Conservation (phyloP, 352 stramenopile genomes). For the Phytophthora lateralis region DNA sequence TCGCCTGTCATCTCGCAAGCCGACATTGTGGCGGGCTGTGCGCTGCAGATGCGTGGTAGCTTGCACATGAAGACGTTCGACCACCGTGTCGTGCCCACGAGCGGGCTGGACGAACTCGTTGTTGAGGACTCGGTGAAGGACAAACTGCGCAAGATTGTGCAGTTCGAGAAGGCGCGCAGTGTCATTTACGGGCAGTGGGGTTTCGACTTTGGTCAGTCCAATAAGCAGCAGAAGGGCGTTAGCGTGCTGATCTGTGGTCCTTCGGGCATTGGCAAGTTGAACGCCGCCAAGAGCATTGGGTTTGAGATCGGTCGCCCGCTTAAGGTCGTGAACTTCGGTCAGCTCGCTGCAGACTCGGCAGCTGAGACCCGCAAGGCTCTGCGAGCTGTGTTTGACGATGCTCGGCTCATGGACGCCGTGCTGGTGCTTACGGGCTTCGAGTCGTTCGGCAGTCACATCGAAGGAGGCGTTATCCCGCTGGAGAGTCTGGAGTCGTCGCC, state of each 20-base stretch:
- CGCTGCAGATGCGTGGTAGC: slow-evolving; percentile 87
- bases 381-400: slow-evolving; percentile 85
- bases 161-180: slow-evolving; percentile 85
- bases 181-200: slow-evolving; percentile 89
- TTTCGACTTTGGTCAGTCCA: slow-evolving; percentile 81
- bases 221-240: slow-evolving; percentile 86
- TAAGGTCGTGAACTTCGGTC: slow-evolving; percentile 82
- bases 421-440: slow-evolving; percentile 89
- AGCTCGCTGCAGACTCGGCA: slow-evolving; percentile 76
- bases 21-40: slow-evolving; percentile 81
- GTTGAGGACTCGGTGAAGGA: slow-evolving; percentile 68
- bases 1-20: slow-evolving; percentile 72
- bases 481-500: slow-evolving; percentile 71
- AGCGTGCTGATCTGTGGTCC: slow-evolving; percentile 78
- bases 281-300: slow-evolving; percentile 75
- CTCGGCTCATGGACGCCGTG: slow-evolving; percentile 85
- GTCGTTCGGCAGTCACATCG: slow-evolving; percentile 80
- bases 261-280: slow-evolving; percentile 76
- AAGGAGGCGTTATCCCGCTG: slow-evolving; percentile 52
- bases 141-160: slow-evolving; percentile 70
- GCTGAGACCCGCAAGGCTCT: slow-evolving; percentile 80
- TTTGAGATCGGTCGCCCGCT: slow-evolving; percentile 85
- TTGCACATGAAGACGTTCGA: slow-evolving; percentile 92
- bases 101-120: slow-evolving; percentile 75
- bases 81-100: slow-evolving; percentile 81